phyloP scores from a whole-genome alignment of 805 yeast genomes.

The Clavispora santaluciae region DNA sequence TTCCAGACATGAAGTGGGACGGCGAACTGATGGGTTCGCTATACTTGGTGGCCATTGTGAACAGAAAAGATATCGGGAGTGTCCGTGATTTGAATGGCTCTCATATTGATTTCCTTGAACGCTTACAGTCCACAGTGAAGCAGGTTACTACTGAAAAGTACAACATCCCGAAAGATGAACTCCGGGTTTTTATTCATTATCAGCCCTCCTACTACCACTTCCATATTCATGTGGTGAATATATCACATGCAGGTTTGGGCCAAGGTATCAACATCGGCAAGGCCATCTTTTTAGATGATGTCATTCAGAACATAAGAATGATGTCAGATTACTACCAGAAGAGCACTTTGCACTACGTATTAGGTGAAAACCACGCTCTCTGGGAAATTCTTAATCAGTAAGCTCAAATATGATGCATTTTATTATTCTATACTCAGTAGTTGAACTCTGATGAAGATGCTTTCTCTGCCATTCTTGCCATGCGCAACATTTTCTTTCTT shows the following conservation, averaged over 20 bases:
- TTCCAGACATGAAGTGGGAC: conserved; percentile 98
- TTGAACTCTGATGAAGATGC: conserved; percentile 73
- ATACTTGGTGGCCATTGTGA: conserved; percentile 74
- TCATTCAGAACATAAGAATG: conserved; percentile 63
- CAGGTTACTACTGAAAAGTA: conserved; percentile 36
- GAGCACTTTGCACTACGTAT: conserved; percentile 56
- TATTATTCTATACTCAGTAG: conserved; percentile 23
- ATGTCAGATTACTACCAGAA: conserved; percentile 55
- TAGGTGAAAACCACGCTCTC: conserved; percentile 76
- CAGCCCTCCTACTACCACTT: conserved; percentile 96
- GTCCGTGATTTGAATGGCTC: conserved; percentile 63
- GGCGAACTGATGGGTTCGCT: conserved; percentile 61
- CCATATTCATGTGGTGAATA: conserved; percentile 84
- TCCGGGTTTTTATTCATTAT: conserved; percentile 82
- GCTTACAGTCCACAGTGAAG: conserved; percentile 42
- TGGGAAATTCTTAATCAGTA: conserved; percentile 42
- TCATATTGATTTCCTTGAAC: conserved; percentile 57
- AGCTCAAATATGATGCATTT: background rate
- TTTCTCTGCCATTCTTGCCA: conserved; percentile 67
- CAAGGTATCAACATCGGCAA: conserved; percentile 70
- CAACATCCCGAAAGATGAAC: conserved; percentile 47
- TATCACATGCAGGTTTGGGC: conserved; percentile 63
- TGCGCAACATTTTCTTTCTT: conserved; percentile 65
- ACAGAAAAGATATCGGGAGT: conserved; percentile 62
- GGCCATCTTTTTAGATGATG: conserved; percentile 75